Evolutionary conservation across 1,284 basidiomycete genomes (phyloP), one percentile per base, ranked within the genome.

Genomic region (Trichosporon coremiiforme): DNA sequence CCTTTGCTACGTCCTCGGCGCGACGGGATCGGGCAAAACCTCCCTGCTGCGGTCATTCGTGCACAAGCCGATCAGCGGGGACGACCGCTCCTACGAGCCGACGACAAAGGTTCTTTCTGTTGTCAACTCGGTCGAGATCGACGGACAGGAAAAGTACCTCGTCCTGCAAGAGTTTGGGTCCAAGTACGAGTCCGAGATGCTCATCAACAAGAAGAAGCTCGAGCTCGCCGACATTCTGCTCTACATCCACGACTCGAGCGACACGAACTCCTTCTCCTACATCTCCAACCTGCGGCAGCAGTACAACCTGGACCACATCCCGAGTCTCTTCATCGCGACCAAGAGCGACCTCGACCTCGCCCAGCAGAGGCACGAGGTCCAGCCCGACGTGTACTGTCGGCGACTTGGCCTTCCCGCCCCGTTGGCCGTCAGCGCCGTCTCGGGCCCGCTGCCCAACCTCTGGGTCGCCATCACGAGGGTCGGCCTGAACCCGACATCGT

Each of bases 221-320:
- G 94, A 96, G 80, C 85, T 92, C 67, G 94, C 94, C 29, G 96
- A 98, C 83, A 92, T 98, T 64, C 91, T 98, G 74, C 88, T 97
- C 70, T 98, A 95, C 82, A 94, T 98, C 47, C 91, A 98, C 82
- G 96, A 99, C 84, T 97, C 94, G 68, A 95, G 93, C 79, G 97
- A 99, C 82, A 98, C 97, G 31, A 98, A 98, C 83, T 98, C 95
- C 12, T 99, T 99, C 82, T 95, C 93, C 65, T 98, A 99, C 85
- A 94, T 99, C 79, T 96, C 94, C 75, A 98, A 98, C 85, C 85
- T 98, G 31, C 83, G 96, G 92, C 95, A 98, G 91, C 94, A 96
- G 87, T 97, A 98, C 82, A 94, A 89, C 73, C 86, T 96, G 41
- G 94, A 98, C 81, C 90, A 94, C 80, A 92, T 97, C 80, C 95